Conservation (phyloP, 139 green algal species). For the Asterochloris sp. region DNA sequence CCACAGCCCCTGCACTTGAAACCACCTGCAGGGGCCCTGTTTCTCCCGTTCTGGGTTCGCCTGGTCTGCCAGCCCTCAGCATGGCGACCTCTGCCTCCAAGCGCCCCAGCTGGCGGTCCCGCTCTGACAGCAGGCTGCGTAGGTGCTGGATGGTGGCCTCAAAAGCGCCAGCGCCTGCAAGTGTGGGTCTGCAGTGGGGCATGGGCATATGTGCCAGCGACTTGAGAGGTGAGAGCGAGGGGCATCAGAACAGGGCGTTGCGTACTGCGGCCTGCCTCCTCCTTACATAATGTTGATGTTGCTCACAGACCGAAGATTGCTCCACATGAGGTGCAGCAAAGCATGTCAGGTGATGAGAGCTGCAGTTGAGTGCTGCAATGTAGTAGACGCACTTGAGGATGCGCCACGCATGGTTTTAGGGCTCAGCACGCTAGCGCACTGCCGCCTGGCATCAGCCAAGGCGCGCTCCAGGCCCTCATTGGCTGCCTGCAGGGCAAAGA, state of each 20-base stretch:
- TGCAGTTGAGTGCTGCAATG: background rate
- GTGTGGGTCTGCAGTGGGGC: background rate
- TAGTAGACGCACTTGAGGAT: background rate
- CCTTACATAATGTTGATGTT: too few species aligned
- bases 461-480: constrained; percentile 22
- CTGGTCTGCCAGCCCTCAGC: background rate
- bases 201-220: too few species aligned
- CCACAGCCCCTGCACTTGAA: too few species aligned
- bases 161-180: background rate
- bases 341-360: background rate
- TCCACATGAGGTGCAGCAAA: background rate
- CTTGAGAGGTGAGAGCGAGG: too few species aligned
- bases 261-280: too few species aligned
- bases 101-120: constrained; percentile 8
- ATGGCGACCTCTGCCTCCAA: constrained; percentile 11
- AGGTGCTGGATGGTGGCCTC: constrained; percentile 14
- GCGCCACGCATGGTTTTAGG: background rate
- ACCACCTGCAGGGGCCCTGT: too few species aligned
- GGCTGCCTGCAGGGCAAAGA: constrained; percentile 8
- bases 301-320: too few species aligned
- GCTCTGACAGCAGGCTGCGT: constrained; percentile 5
- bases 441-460: background rate
- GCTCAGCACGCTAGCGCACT: background rate
- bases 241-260: too few species aligned
- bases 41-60: background rate